Conservation (phyloP, 164 flowering plant genomes). For the Pachysandra terminalis region DNA sequence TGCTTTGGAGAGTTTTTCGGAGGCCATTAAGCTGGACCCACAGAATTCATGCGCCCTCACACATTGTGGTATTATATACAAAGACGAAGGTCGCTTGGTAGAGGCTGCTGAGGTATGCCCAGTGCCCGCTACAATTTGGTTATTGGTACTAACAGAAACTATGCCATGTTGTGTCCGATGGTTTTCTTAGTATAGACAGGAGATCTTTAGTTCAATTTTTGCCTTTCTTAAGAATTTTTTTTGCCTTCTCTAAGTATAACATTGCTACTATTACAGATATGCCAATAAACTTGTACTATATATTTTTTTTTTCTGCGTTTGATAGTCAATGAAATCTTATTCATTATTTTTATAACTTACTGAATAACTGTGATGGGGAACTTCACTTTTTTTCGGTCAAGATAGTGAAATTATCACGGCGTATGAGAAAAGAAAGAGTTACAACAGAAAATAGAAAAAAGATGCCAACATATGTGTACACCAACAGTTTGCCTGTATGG, state of each 20-base stretch:
- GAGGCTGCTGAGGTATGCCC: slow-evolving; percentile 94
- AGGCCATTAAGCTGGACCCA: slow-evolving; percentile 83
- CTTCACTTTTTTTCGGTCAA: too few species aligned
- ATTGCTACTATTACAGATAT: neutral
- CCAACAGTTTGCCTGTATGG: too few species aligned
- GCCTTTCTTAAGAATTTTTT: neutral
- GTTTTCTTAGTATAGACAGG: neutral
- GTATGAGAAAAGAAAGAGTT: too few species aligned
- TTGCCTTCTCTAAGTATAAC: neutral
- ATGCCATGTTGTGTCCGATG: neutral
- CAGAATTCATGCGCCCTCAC: slow-evolving; percentile 94
- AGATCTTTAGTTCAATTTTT: neutral
- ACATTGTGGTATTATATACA: slow-evolving; percentile 89
- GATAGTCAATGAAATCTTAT: too few species aligned
- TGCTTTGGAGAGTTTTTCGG: slow-evolving; percentile 87
- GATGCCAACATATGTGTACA: too few species aligned
- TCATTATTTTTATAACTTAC: too few species aligned
- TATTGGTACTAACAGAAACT: neutral
- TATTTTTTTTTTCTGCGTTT: too few species aligned
- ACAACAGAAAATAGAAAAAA: too few species aligned
- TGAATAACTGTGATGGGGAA: too few species aligned
- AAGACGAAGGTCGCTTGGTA: slow-evolving; percentile 88
- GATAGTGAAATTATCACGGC: too few species aligned
- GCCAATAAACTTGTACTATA: too few species aligned
- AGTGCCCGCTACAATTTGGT: slow-evolving; percentile 2